Evolutionary conservation across 768 basidiomycete species (phyloP).

Genomic region (Cantharellus anzutake): DNA sequence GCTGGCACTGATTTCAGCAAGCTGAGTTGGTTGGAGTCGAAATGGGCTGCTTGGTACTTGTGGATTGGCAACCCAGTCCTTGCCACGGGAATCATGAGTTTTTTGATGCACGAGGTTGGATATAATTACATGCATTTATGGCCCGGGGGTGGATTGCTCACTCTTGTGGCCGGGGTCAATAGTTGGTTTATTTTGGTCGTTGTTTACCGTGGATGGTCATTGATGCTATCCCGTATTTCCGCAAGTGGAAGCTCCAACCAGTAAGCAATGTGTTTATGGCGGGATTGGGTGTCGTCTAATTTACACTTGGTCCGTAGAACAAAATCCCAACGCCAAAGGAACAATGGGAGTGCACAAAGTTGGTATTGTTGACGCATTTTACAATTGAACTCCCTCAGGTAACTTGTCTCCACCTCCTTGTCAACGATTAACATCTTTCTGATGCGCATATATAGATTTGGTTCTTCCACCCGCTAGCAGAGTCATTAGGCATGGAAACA

Average conservation of each 20-base stretch:
- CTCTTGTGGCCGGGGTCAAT: neutral
- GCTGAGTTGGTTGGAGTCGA: conserved; percentile 31
- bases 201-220: conserved; percentile 91
- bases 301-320: conserved; percentile 10
- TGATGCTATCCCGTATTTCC: conserved; percentile 86
- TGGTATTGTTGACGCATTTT: conserved; percentile 86
- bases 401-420: conserved; percentile 13
- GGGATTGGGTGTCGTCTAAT: neutral
- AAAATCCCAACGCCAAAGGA: conserved; percentile 66
- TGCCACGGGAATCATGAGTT: conserved; percentile 86
- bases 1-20: conserved; percentile 6
- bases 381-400: conserved; percentile 85
- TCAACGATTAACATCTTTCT: neutral
- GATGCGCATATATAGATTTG: conserved; percentile 2
- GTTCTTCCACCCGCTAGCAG: conserved; percentile 31
- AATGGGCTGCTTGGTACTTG: conserved; percentile 76
- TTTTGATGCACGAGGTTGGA: conserved; percentile 82
- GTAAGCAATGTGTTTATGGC: conserved; percentile 14
- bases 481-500: conserved; percentile 73
- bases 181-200: conserved; percentile 96
- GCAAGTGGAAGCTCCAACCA: conserved; percentile 84
- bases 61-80: conserved; percentile 75
- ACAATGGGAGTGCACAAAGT: conserved; percentile 93
- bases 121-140: neutral
- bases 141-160: neutral